Conservation (phyloP, 163 green algal genomes). For the Scenedesmus sp. region DNA sequence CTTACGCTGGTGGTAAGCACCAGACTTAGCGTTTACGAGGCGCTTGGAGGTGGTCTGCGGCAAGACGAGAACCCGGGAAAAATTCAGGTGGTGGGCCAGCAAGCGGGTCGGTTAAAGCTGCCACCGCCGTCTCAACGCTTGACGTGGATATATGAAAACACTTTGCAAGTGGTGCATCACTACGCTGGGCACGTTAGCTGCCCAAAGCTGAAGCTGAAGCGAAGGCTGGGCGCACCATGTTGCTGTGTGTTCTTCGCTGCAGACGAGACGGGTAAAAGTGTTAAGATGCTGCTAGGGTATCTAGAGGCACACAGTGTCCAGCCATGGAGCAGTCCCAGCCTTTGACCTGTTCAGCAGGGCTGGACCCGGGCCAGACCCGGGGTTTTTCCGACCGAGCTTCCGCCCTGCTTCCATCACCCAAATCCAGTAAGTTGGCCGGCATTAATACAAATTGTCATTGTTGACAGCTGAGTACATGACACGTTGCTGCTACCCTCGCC, state of each 20-base stretch:
- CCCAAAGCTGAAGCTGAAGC: background rate
- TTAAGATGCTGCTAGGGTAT: background rate
- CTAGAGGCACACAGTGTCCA: background rate
- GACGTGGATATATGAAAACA: background rate
- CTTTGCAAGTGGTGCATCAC: background rate
- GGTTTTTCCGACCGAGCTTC: too few relatives aligned
- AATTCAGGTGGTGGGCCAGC: background rate
- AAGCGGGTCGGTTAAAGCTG: background rate
- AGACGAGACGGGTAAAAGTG: background rate
- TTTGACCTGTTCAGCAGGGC: too few relatives aligned
- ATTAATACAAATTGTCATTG: too few relatives aligned
- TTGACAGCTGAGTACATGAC: too few relatives aligned
- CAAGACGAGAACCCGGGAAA: background rate
- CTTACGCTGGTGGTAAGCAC: slow-evolving; percentile 80
- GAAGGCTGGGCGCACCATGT: slow-evolving; percentile 10
- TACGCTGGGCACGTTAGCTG: background rate
- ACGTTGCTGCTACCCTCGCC: too few relatives aligned
- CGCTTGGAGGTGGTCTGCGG: slow-evolving; percentile 86
- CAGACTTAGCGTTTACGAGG: slow-evolving; percentile 81
- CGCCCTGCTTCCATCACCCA: too few relatives aligned
- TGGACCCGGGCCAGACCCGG: too few relatives aligned
- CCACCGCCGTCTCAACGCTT: background rate
- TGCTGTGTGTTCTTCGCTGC: background rate
- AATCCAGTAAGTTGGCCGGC: too few relatives aligned
- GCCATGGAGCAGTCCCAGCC: background rate